A percentile compares a stretch with the other conserved stretches of the same genome.
These are phyloP conservation scores for Suhomyces panamericanus DNA, from an alignment of 1,139 yeast genomes.

Conservation along the genomic window DNA sequence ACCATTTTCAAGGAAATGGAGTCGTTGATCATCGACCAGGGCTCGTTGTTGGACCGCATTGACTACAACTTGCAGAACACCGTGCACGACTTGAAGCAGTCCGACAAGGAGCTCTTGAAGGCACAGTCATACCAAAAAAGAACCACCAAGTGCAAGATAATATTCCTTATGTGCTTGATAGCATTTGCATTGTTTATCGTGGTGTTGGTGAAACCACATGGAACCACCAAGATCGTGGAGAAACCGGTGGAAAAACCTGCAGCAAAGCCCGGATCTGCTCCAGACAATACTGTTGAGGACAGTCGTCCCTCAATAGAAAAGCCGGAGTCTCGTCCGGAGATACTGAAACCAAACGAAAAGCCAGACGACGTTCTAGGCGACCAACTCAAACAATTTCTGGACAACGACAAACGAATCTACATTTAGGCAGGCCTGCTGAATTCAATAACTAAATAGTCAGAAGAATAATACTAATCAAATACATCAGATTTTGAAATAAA, in stretches of 20 bases:
- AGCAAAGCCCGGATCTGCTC: background rate
- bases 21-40: slow-evolving; percentile 89
- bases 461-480: slow-evolving; percentile 3
- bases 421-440: slow-evolving; percentile 9
- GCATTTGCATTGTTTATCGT: slow-evolving; percentile 73
- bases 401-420: background rate
- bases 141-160: slow-evolving; percentile 88
- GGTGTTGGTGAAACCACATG: slow-evolving; percentile 65
- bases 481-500: slow-evolving; percentile 3
- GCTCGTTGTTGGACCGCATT: slow-evolving; percentile 86
- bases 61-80: slow-evolving; percentile 87
- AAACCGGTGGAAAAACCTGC: slow-evolving; percentile 21
- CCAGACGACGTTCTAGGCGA: background rate
- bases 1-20: slow-evolving; percentile 94
- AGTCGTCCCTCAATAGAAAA: background rate
- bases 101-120: slow-evolving; percentile 72
- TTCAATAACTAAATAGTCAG: slow-evolving; percentile 4
- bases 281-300: background rate
- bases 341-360: background rate
- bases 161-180: slow-evolving; percentile 66
- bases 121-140: slow-evolving; percentile 84
- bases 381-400: background rate
- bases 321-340: background rate
- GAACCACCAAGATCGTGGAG: slow-evolving; percentile 26
- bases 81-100: slow-evolving; percentile 69